Evolutionary conservation across 1,284 basidiomycete species (phyloP).

Genomic region (Mycosarcoma maydis): DNA sequence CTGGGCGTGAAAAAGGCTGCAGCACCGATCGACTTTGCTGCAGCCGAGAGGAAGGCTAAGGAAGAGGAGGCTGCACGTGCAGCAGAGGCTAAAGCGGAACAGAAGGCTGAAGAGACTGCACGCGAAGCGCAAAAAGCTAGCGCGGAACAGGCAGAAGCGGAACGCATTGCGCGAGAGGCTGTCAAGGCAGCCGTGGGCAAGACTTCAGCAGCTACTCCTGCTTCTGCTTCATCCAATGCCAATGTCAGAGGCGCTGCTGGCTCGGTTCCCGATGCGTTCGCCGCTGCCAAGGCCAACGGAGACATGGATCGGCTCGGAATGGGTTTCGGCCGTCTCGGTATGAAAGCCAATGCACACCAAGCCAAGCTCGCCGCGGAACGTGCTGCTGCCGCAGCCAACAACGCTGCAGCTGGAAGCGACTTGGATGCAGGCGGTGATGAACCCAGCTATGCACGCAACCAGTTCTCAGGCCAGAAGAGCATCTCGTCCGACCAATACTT

Average conservation of each 20-base stretch:
- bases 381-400: slow-evolving; percentile 46
- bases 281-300: slow-evolving; percentile 68
- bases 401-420: slow-evolving; percentile 14
- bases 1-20: slow-evolving; percentile 60
- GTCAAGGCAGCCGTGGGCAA: slow-evolving; percentile 47
- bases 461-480: slow-evolving; percentile 87
- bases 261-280: slow-evolving; percentile 17
- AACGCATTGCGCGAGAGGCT: slow-evolving; percentile 55
- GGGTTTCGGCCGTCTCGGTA: slow-evolving; percentile 83
- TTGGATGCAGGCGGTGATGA: slow-evolving; percentile 67
- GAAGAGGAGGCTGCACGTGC: slow-evolving; percentile 55
- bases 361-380: slow-evolving; percentile 50
- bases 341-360: slow-evolving; percentile 52
- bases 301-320: slow-evolving; percentile 77
- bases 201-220: slow-evolving; percentile 5
- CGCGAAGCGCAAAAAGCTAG: slow-evolving; percentile 39
- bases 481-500: slow-evolving; percentile 98
- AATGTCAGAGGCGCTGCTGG: slow-evolving; percentile 27
- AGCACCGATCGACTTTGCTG: slow-evolving; percentile 62
- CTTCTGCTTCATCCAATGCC: slow-evolving; percentile 18
- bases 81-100: slow-evolving; percentile 40
- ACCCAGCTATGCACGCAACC: slow-evolving; percentile 83
- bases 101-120: slow-evolving; percentile 49
- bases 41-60: slow-evolving; percentile 60
- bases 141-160: slow-evolving; percentile 48